These are phyloP conservation scores for Amaranthus cruentus DNA, from an alignment of 148 eudicot species.

Conservation along the genomic window DNA sequence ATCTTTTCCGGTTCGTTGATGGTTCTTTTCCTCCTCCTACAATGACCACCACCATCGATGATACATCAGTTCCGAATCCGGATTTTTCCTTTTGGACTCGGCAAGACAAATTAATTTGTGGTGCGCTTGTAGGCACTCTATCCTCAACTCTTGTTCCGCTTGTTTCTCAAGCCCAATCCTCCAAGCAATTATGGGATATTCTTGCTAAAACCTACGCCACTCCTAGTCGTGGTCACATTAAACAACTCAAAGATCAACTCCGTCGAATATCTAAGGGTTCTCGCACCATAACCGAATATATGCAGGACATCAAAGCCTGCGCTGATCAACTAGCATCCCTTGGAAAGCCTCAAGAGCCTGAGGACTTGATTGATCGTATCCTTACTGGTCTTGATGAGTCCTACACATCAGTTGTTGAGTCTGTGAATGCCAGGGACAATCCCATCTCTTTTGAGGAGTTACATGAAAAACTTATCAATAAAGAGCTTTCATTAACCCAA, in stretches of 20 bases:
- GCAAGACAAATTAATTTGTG: too few relatives aligned
- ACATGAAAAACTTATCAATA: constrained; percentile 1
- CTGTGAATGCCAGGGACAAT: constrained; percentile 3
- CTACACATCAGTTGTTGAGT: constrained; percentile 10
- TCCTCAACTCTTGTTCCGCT: too few relatives aligned
- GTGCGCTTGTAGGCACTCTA: too few relatives aligned
- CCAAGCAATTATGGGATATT: too few relatives aligned
- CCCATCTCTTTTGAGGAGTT: constrained; percentile 1
- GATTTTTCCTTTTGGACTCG: too few relatives aligned
- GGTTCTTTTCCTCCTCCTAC: too few relatives aligned
- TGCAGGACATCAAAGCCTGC: neutral
- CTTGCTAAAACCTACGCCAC: neutral
- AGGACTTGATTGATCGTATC: constrained; percentile 4
- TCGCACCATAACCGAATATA: neutral
- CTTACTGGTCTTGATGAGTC: neutral
- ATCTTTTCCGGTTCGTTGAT: too few relatives aligned
- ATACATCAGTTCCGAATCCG: too few relatives aligned
- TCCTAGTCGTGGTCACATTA: constrained; percentile 12
- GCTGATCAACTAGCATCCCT: neutral
- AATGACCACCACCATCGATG: too few relatives aligned
- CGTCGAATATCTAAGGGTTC: neutral
- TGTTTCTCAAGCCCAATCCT: too few relatives aligned
- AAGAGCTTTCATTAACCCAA: neutral
- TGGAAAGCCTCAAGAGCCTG: neutral
- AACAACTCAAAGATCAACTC: constrained; percentile 6